These are phyloP conservation scores for Colletotrichum nymphaeae DNA, from an alignment of 2,329 filamentous ascomycete genomes.

Conservation along the genomic window DNA sequence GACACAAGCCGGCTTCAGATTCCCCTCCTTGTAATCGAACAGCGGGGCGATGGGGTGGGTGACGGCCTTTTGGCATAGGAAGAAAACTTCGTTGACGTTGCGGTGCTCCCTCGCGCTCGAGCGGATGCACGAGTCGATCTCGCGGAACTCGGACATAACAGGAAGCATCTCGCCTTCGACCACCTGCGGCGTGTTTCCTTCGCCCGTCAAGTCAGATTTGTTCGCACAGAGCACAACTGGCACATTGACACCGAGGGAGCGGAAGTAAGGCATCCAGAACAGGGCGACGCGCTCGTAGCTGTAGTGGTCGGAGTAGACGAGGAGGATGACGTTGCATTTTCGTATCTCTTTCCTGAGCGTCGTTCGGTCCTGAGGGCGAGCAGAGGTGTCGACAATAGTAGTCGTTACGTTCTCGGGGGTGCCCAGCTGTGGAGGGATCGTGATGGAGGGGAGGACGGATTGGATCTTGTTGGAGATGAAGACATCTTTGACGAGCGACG, in stretches of 20 bases:
- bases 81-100: slow-evolving; percentile 97
- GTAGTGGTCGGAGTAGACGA: slow-evolving; percentile 98
- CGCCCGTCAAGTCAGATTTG: slow-evolving; percentile 88
- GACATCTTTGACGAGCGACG: slow-evolving; percentile 95
- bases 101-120: slow-evolving; percentile 91
- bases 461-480: slow-evolving; percentile 98
- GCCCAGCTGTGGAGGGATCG: slow-evolving; percentile 90
- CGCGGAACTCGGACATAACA: slow-evolving; percentile 98
- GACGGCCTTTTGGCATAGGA: slow-evolving; percentile 97
- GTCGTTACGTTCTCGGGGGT: slow-evolving; percentile 98
- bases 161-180: slow-evolving; percentile 98
- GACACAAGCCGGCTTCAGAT: slow-evolving; percentile 88
- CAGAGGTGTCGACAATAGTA: slow-evolving; percentile 96
- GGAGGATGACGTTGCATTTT: slow-evolving; percentile 95
- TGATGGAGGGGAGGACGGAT: slow-evolving; percentile 92
- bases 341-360: slow-evolving; percentile 93
- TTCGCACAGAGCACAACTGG: slow-evolving; percentile 97
- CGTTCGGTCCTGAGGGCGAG: slow-evolving; percentile 90
- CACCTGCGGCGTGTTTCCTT: slow-evolving; percentile 83
- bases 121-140: slow-evolving; percentile 97
- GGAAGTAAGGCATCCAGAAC: slow-evolving; percentile 99
- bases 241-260: slow-evolving; percentile 97
- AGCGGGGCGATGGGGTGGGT: slow-evolving; percentile 96
- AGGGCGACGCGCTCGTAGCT: slow-evolving; percentile 97
- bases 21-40: slow-evolving; percentile 93